Evolutionary conservation across 768 basidiomycete genomes (phyloP).

Genomic region (Lentinula sp.): DNA sequence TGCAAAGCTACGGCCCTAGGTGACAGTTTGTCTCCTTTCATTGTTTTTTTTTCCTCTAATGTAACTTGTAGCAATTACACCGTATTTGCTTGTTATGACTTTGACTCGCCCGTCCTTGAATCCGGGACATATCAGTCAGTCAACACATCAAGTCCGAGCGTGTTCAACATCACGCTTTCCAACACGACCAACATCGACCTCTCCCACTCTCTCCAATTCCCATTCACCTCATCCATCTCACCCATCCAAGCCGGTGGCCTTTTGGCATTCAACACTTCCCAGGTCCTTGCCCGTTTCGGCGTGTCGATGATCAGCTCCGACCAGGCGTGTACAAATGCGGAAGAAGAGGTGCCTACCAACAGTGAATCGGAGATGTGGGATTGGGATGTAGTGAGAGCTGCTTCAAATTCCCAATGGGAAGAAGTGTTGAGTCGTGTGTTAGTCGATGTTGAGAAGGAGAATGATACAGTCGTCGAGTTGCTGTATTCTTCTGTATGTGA

Average conservation of each 20-base stretch:
- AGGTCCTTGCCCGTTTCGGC: slow-evolving; percentile 48
- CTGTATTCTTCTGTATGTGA: slow-evolving; percentile 39
- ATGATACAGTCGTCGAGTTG: slow-evolving; percentile 35
- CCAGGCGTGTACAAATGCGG: slow-evolving; percentile 54
- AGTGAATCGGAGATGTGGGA: slow-evolving; percentile 24
- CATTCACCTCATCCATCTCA: slow-evolving; percentile 29
- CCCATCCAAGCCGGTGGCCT: slow-evolving; percentile 39
- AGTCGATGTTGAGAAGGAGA: slow-evolving; percentile 28
- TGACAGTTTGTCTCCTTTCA: not conserved
- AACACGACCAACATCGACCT: slow-evolving; percentile 14
- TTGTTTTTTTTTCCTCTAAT: slow-evolving; percentile 23
- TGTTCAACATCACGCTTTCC: slow-evolving; percentile 25
- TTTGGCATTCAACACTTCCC: slow-evolving; percentile 29
- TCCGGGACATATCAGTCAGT: slow-evolving; percentile 35
- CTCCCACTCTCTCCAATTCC: slow-evolving; percentile 24
- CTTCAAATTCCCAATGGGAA: slow-evolving; percentile 36
- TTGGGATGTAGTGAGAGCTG: slow-evolving; percentile 32
- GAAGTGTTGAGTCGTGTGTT: slow-evolving; percentile 31
- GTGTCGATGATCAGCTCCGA: slow-evolving; percentile 46
- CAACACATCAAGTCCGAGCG: slow-evolving; percentile 24
- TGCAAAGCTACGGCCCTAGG: slow-evolving; percentile 22
- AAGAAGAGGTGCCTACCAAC: slow-evolving; percentile 36
- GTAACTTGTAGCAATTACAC: slow-evolving; percentile 46
- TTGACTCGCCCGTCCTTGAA: slow-evolving; percentile 31
- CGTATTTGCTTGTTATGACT: slow-evolving; percentile 43